phyloP scores from a whole-genome alignment of 2,329 filamentous ascomycete genomes.

The Pseudopyricularia cyperi region DNA sequence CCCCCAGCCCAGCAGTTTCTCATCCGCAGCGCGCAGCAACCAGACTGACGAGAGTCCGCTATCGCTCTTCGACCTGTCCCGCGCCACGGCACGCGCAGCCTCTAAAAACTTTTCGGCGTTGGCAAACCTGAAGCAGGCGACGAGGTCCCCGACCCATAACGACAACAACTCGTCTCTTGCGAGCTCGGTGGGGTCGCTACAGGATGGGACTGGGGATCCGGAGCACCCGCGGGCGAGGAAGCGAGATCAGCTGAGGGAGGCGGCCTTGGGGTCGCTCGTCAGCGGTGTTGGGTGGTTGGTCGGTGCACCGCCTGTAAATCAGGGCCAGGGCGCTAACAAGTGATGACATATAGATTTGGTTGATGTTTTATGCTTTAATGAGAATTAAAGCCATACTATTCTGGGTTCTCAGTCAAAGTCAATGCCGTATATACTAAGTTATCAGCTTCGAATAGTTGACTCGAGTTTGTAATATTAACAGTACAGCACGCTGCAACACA shows the following conservation, averaged over 20 bases:
- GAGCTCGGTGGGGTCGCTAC: not conserved
- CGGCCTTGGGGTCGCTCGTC: slow-evolving; percentile 52
- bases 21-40: slow-evolving; percentile 9
- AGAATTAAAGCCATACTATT: not conserved
- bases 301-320: slow-evolving; percentile 34
- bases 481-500: no score
- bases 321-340: slow-evolving; percentile 8
- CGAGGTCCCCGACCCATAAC: not conserved
- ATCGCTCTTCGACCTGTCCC: slow-evolving; percentile 50
- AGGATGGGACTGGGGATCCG: slow-evolving; percentile 2
- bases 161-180: slow-evolving; percentile 1
- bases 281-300: slow-evolving; percentile 57
- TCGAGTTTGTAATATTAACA: no score
- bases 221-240: slow-evolving; percentile 37
- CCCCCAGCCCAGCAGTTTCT: slow-evolving; percentile 15
- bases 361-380: not conserved
- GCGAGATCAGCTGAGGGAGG: slow-evolving; percentile 57
- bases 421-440: no score
- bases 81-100: slow-evolving; percentile 45
- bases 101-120: slow-evolving; percentile 44
- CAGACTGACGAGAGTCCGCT: slow-evolving; percentile 44
- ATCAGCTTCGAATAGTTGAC: no score
- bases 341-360: not conserved
- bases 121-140: slow-evolving; percentile 29
- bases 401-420: not conserved